These are phyloP conservation scores for Crithidia sp. DNA, from an alignment of 208 protist species.

Conservation along the genomic window DNA sequence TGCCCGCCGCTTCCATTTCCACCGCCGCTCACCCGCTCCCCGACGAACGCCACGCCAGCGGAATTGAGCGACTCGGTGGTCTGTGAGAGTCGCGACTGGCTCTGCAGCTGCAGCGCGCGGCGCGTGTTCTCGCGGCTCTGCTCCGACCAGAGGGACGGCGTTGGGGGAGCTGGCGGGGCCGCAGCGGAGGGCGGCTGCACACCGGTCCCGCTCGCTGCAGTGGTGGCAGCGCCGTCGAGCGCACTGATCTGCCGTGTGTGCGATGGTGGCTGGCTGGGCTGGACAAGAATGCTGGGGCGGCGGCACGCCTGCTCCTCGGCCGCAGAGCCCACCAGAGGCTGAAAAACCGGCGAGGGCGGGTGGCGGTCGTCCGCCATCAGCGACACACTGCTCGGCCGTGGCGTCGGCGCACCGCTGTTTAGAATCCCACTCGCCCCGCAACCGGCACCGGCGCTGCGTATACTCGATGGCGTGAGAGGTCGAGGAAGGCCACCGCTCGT, in stretches of 20 bases:
- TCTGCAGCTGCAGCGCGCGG: slow-evolving; percentile 32
- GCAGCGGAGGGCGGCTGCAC: neutral
- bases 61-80: slow-evolving; percentile 4
- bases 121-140: slow-evolving; percentile 42
- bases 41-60: neutral
- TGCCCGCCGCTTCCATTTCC: neutral
- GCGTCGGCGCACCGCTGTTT: too few relatives aligned
- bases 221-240: neutral
- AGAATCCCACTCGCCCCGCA: too few relatives aligned
- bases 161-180: neutral
- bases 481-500: neutral
- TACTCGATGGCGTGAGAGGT: slow-evolving; percentile 1
- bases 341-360: slow-evolving; percentile 30
- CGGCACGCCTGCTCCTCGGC: slow-evolving; percentile 28
- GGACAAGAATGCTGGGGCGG: slow-evolving; percentile 37
- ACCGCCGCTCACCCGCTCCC: neutral
- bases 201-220: neutral
- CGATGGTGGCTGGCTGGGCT: neutral
- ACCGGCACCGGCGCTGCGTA: slow-evolving; percentile 2
- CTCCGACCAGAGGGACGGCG: slow-evolving; percentile 19
- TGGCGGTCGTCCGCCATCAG: slow-evolving; percentile 27
- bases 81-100: slow-evolving; percentile 21
- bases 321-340: slow-evolving; percentile 30
- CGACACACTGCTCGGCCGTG: slow-evolving; percentile 15
- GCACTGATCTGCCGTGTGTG: neutral